A percentile compares a stretch with the other conserved stretches of the same genome.
These are phyloP conservation scores for bread wheat (Triticum aestivum) DNA, from an alignment of 176 grass and related monocot species.

Conservation along the genomic window IWGSC_CS_RefSeq_v2.1 NC_057801.1:360639688-360640187, in stretches of 20 bases:
- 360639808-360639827: neutral
- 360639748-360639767: neutral
- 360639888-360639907: constrained; percentile 82
- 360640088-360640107: constrained; percentile 93
- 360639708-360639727: neutral
- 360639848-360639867: constrained; percentile 74
- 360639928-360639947: constrained; percentile 66
- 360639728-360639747: neutral
- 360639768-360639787: neutral
- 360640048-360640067: neutral
- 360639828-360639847: constrained; percentile 67
- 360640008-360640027: constrained; percentile 33
- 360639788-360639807: neutral
- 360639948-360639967: constrained; percentile 91
- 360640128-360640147: constrained; percentile 85
- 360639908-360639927: constrained; percentile 87
- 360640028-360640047: neutral
- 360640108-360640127: constrained; percentile 99
- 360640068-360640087: constrained; percentile 36
- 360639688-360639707: neutral
- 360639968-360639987: constrained; percentile 83
- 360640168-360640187: constrained; percentile 25
- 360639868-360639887: constrained; percentile 73
- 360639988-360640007: constrained; percentile 94
- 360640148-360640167: constrained; percentile 83